Evolutionary conservation across 768 basidiomycete genomes (phyloP), one percentile per base, ranked within the genome.

Genomic region (Russula abietina): DNA sequence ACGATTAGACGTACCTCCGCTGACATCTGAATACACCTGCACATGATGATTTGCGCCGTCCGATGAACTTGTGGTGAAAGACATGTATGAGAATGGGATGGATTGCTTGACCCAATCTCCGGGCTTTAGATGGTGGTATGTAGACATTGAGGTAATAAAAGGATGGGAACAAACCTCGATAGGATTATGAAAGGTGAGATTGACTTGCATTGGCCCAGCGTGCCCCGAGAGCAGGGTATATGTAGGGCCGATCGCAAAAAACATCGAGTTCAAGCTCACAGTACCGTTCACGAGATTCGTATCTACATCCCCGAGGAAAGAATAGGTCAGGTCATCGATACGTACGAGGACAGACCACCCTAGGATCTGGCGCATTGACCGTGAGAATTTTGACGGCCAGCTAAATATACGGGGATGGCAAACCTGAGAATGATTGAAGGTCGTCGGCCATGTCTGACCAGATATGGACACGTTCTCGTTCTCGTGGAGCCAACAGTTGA

Each of bases 21-120:
- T 76, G 51, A 78, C 72, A 58, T 78, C 77, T 0, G 75, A 72
- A 61, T 77, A 78, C 5, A 77, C 67, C 59, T 77, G 73, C 3
- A 77, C 72, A 17, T 19, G 9, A 60, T 78, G 77, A 16, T 70
- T 33, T 16, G 61, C 62, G 3, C 72, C 74, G 54, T 78, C 76
- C 22, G 67, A 65, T 0, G 76, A 66, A 4, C 30, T 43, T 11
- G 71, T 74, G 8, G 70, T 67, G 10, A 78, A 61, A 9, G 71
- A 65, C 17, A 77, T 33, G 60, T 78, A 78, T 7, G 76, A 73
- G 65, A 78, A 77, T 2, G 77, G 76, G 2, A 78, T 57, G 1
- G 77, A 77, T 58, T 77, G 75, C 24, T 68, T 69, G 51, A 75
- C 72, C 59, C 73, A 71, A 63, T 78, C 74, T 10, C 69, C 67